A percentile compares a stretch with the other conserved stretches of the same genome.
Evolutionary conservation across 2,329 filamentous ascomycete genomes (phyloP).

Genomic region (Penicillium sp.): DNA sequence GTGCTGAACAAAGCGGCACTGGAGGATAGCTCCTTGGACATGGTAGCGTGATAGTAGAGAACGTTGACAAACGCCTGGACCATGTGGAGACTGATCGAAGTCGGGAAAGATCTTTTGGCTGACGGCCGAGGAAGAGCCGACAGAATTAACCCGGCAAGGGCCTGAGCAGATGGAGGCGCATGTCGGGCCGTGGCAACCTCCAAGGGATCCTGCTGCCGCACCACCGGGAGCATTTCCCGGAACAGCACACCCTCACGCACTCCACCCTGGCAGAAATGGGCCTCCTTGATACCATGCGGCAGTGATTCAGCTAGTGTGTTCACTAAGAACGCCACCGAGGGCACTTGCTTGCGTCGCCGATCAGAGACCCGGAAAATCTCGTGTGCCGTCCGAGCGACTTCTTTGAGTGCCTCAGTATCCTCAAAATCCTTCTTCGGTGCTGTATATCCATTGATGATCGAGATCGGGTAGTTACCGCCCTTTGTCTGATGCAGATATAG

Average conservation of each 20-base stretch:
- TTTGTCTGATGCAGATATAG: slow-evolving; percentile 73
- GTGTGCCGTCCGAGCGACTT: slow-evolving; percentile 30
- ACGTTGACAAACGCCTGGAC: slow-evolving; percentile 35
- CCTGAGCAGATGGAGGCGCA: slow-evolving; percentile 48
- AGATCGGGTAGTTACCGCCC: slow-evolving; percentile 70
- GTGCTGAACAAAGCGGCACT: slow-evolving; percentile 35
- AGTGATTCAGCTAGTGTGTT: slow-evolving; percentile 69
- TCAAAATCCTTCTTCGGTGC: slow-evolving; percentile 47
- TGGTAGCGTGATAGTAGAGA: slow-evolving; percentile 35
- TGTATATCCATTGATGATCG: slow-evolving; percentile 75
- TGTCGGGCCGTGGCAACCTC: slow-evolving; percentile 59
- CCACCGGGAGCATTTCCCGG: slow-evolving; percentile 57
- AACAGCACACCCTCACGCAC: slow-evolving; percentile 83
- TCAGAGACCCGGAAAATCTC: slow-evolving; percentile 72
- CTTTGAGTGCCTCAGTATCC: slow-evolving; percentile 28
- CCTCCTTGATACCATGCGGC: slow-evolving; percentile 65
- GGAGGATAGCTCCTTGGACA: slow-evolving; percentile 36
- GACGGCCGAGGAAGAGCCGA: slow-evolving; percentile 46
- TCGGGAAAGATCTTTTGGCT: slow-evolving; percentile 23
- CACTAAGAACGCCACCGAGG: slow-evolving; percentile 77
- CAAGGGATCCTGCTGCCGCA: slow-evolving; percentile 68
- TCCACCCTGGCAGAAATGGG: slow-evolving; percentile 82
- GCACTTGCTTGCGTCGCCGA: slow-evolving; percentile 75
- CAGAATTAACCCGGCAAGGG: slow-evolving; percentile 52
- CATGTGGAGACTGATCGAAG: slow-evolving; percentile 27